These are phyloP conservation scores for Triangularia setosa DNA, from an alignment of 2,329 filamentous ascomycete genomes.

Conservation along the genomic window DNA sequence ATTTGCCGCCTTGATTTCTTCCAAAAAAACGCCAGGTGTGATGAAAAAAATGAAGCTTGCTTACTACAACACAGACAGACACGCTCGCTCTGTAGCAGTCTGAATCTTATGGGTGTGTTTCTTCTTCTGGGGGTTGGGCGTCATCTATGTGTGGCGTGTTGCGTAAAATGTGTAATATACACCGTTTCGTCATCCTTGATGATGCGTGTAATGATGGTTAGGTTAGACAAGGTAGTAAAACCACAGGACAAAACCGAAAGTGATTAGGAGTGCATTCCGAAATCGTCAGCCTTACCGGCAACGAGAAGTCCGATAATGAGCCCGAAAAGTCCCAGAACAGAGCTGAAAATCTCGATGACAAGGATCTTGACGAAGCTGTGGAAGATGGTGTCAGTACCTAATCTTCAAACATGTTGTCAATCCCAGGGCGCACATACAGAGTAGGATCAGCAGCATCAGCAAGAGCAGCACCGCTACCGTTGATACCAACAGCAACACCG, in stretches of 20 bases:
- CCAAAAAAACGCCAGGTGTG: background rate
- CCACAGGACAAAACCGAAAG: background rate
- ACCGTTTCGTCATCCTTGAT: background rate
- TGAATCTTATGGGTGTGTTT: slow-evolving; percentile 10
- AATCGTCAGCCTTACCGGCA: slow-evolving; percentile 76
- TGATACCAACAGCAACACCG: slow-evolving; percentile 95
- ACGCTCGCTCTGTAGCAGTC: slow-evolving; percentile 20
- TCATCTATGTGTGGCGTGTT: slow-evolving; percentile 11
- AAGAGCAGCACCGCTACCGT: slow-evolving; percentile 91
- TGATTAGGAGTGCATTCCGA: slow-evolving; percentile 35
- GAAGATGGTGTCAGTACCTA: background rate
- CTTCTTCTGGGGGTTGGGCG: background rate
- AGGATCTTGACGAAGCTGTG: slow-evolving; percentile 94
- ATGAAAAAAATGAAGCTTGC: background rate
- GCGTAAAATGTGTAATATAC: slow-evolving; percentile 9
- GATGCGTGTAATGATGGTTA: slow-evolving; percentile 3
- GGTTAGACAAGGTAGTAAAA: background rate
- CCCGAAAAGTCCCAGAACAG: slow-evolving; percentile 91
- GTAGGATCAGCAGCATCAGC: slow-evolving; percentile 91
- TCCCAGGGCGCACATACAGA: slow-evolving; percentile 58
- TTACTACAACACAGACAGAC: slow-evolving; percentile 18
- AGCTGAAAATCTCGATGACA: slow-evolving; percentile 99
- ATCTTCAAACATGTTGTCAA: background rate
- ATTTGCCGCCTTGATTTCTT: background rate
- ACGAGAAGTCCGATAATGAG: slow-evolving; percentile 91